phyloP scores from a whole-genome alignment of 179 eudicot species.

The Nepenthes alata region DNA sequence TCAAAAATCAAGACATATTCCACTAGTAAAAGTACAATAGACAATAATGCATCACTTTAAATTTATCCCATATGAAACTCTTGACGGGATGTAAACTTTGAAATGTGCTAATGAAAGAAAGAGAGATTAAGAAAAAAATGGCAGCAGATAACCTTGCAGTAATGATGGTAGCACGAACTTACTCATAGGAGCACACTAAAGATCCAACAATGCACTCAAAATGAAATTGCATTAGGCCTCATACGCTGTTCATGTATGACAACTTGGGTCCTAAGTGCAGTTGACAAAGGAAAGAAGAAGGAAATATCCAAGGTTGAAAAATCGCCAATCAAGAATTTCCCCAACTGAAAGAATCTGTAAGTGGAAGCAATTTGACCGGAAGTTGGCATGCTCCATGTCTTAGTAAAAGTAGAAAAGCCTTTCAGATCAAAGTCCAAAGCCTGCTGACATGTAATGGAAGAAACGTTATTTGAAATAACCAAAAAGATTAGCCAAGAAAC shows the following conservation, averaged over 20 bases:
- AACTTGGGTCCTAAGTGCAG: constrained; percentile 68
- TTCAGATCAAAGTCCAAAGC: constrained; percentile 35
- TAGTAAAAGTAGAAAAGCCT: constrained; percentile 21
- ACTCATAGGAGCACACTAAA: constrained; percentile 53
- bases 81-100: constrained; percentile 30
- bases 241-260: constrained; percentile 38
- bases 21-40: not conserved
- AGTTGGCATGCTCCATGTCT: constrained; percentile 76
- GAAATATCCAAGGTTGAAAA: constrained; percentile 63
- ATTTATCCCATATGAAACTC: constrained; percentile 36
- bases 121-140: constrained; percentile 4
- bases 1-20: not conserved
- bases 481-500: not conserved
- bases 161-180: constrained; percentile 15
- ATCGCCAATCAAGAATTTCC: constrained; percentile 89
- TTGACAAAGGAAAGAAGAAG: constrained; percentile 78
- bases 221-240: constrained; percentile 53
- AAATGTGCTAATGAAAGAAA: constrained; percentile 27
- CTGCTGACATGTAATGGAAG: constrained; percentile 10
- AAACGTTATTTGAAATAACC: not conserved
- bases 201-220: constrained; percentile 45
- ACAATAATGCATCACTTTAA: constrained; percentile 4
- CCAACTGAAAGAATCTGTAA: constrained; percentile 47
- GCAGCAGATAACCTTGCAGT: not conserved
- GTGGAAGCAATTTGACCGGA: constrained; percentile 47